phyloP scores from a whole-genome alignment of 805 yeast species.

The Candida takata region DNA sequence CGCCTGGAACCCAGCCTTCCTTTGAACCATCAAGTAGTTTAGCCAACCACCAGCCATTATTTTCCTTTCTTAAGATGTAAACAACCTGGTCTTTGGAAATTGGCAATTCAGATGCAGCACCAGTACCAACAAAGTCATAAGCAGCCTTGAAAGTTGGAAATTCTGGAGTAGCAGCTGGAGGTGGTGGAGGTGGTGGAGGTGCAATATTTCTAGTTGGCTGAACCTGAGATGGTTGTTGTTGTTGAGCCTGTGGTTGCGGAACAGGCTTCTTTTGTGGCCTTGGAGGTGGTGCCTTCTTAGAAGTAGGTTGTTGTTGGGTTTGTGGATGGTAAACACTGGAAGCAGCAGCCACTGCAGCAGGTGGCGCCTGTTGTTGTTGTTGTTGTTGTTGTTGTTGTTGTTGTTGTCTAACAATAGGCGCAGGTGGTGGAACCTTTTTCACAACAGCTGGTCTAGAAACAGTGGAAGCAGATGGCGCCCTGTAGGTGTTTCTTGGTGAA shows the following conservation, averaged over 20 bases:
- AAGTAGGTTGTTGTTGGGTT: constrained; percentile 21
- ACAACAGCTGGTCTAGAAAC: constrained; percentile 4
- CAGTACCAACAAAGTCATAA: constrained; percentile 84
- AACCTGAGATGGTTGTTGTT: constrained; percentile 61
- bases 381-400: constrained; percentile 8
- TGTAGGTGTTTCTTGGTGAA: constrained; percentile 23
- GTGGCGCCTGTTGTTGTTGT: constrained; percentile 4
- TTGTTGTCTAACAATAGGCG: constrained; percentile 20
- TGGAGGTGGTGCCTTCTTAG: constrained; percentile 22
- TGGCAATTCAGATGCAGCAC: constrained; percentile 75
- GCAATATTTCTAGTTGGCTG: constrained; percentile 1
- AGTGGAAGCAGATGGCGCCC: constrained; percentile 2
- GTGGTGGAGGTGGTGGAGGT: constrained; percentile 76
- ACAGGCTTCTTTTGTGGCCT: constrained; percentile 19
- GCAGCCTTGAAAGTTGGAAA: constrained; percentile 79
- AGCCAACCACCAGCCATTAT: constrained; percentile 94
- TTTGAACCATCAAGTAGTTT: constrained; percentile 63
- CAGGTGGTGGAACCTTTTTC: constrained; percentile 24
- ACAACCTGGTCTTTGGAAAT: constrained; percentile 70
- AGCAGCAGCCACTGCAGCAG: constrained; percentile 26
- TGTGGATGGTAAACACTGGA: constrained; percentile 32
- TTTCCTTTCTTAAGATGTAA: constrained; percentile 61
- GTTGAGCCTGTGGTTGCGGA: constrained; percentile 50
- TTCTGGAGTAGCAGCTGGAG: constrained; percentile 51
- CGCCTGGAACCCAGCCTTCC: constrained; percentile 97